Evolutionary conservation across 2,329 filamentous ascomycete species (phyloP), one percentile per base, ranked within the genome.

Genomic region (Geosmithia flava): DNA sequence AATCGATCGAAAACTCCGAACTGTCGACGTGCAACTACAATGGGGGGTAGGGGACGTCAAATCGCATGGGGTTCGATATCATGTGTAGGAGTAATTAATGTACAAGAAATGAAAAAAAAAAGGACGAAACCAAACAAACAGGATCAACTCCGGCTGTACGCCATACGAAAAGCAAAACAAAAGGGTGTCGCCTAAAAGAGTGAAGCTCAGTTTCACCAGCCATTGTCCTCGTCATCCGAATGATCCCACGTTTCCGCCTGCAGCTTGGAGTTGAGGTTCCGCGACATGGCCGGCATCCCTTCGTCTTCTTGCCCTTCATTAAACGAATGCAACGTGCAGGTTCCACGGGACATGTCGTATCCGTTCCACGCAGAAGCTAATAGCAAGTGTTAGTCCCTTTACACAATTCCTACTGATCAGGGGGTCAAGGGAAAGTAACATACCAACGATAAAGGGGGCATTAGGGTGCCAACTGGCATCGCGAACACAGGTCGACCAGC

Each of bases 381-480:
- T 50, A 37, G 10, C 33, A 16, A 33, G 15, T 15, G 46, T 59
- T 46, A 61, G 55, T 27, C 3, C 10, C 15, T 46, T 23, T 30
- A 43, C 15, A 16, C 11, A 13, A 29, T 27, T n/a, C n/a, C 10
- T 8, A 2, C 1, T 11, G 11, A 37, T 6, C 11, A 37, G 13
- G 29, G 33, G n/a, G 45, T 7, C 29, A 27, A 11, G 20, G 37
- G 13, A 42, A 43, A 20, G 5, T 40, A 42, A 69, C 72, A 66
- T 60, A 78, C 75, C 75, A 57, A 75, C 89, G 53, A 96, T 72
- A 41, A 95, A 72, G 1, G 89, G 88, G 2, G 85, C 87, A 53
- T 75, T 83, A 1, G 90, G 90, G 67, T 95, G 89, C 90, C 90
- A 95, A 59, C 84, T 88, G 20, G 85, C 87, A 69, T 96, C 90